Percentiles rank a stretch among this genome's conserved stretches.
Conservation (phyloP, 164 flowering plant genomes). For the Taxillus chinensis region DNA sequence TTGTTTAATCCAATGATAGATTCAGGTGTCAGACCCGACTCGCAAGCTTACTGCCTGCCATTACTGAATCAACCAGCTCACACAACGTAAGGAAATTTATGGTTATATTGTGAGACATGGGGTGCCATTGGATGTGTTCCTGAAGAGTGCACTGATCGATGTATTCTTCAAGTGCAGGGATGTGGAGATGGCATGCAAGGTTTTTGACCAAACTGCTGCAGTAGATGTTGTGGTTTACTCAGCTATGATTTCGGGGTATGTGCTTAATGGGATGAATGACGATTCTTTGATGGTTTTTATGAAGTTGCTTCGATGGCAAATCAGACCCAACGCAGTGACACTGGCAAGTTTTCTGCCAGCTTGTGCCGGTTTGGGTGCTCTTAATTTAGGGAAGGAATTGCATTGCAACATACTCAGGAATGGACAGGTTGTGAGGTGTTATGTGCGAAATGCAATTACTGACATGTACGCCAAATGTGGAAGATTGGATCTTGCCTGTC, state of each 20-base stretch:
- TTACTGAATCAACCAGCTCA: constrained; percentile 29
- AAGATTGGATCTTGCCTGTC: constrained; percentile 48
- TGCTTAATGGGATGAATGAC: constrained; percentile 49
- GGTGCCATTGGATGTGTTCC: constrained; percentile 43
- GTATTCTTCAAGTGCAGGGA: constrained; percentile 66
- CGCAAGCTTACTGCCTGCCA: constrained; percentile 62
- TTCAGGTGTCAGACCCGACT: constrained; percentile 51
- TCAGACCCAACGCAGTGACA: constrained; percentile 57
- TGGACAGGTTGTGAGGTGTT: constrained; percentile 32
- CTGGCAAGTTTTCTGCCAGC: constrained; percentile 67
- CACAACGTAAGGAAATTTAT: constrained; percentile 58
- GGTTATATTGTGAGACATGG: constrained; percentile 50
- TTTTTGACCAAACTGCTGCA: constrained; percentile 27
- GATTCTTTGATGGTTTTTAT: constrained; percentile 49
- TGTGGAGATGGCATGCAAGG: constrained; percentile 42
- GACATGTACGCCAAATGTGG: constrained; percentile 97
- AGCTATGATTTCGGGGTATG: constrained; percentile 76
- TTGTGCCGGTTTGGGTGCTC: constrained; percentile 46
- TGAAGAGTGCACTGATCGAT: constrained; percentile 74
- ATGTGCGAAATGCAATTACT: constrained; percentile 52
- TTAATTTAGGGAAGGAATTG: constrained; percentile 61
- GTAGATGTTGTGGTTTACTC: constrained; percentile 59
- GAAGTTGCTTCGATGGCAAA: constrained; percentile 24
- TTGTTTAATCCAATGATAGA: constrained; percentile 47
- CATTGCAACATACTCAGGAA: constrained; percentile 49